Evolutionary conservation across 257 asterid genomes (phyloP), one percentile per base, ranked within the genome.

Genomic region (Phtheirospermum japonicum): DNA sequence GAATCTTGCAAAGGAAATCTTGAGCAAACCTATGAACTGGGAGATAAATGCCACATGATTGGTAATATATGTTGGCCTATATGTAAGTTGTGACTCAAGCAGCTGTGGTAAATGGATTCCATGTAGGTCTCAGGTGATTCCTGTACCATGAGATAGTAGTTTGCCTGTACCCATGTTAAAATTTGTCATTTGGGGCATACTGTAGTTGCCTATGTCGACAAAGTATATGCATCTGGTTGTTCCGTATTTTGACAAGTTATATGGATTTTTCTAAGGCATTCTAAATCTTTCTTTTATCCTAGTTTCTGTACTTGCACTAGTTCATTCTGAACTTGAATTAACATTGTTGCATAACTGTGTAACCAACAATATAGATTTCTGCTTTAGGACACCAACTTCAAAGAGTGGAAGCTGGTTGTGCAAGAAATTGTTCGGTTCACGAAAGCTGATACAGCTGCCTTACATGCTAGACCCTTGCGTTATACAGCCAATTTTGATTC

Each of bases 331-430:
- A 39, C 39, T 31, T 59, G 53, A 53, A 50, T 43, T 42, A 31
- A 45, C 57, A 69, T 71, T 60, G 20, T 70, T 54, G 58, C 55
- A 51, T 68, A 68, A 76, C 72, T 73, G 63, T 66, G 61, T 78
- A 67, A 71, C 77, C 75, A 74, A 71, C 76, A 28, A 23, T 68
- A 31, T 69, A 57, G 61, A 37, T 54, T 61, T 72, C 70, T 66
- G 55, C 67, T 73, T 61, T 83, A 93, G 99, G 97, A 79, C 17
- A 93, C 94, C 43, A 85, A 83, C 83, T 93, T 93, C 80, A 89
- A 79, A 82, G 99, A 93, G 82, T 93, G 99, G 99, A 93, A 77
- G 81, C 78, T 82, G 34, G 97, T 89, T 71, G 84, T 89, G 75
- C 93, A 86, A 65, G 99, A 93, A 81, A 87, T 87, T 67, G 76